These are phyloP conservation scores for Eucalyptus caleyi DNA, from an alignment of 345 rosid species.

Conservation along the genomic window DNA sequence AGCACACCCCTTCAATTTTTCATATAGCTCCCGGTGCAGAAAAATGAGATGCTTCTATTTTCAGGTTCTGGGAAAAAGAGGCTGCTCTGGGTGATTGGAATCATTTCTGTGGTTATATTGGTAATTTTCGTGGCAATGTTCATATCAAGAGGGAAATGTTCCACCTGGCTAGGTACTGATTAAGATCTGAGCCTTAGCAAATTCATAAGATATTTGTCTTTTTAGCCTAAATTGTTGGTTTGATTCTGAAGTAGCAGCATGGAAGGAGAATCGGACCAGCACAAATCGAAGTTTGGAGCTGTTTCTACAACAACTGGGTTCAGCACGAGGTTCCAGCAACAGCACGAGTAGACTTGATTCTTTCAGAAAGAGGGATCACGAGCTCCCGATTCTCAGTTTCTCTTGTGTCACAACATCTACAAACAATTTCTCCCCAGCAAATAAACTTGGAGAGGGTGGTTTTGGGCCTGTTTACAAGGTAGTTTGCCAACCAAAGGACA, in stretches of 20 bases:
- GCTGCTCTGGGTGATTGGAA: neutral
- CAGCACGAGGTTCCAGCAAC: neutral
- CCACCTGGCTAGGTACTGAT: neutral
- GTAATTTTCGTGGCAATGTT: neutral
- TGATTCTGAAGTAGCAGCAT: neutral
- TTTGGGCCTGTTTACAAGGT: conserved; percentile 22
- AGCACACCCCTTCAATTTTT: neutral
- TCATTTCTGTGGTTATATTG: neutral
- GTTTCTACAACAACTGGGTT: neutral
- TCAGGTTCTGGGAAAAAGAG: neutral
- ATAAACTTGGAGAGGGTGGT: conserved; percentile 19
- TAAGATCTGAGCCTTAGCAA: neutral
- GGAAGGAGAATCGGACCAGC: neutral
- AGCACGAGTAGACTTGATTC: neutral
- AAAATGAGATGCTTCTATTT: neutral
- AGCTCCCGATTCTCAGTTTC: neutral
- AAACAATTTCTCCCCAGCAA: conserved; percentile 1
- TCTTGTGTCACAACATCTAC: conserved; percentile 4
- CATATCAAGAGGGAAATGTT: neutral
- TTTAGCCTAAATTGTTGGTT: neutral
- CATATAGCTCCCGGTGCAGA: neutral
- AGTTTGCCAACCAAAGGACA: neutral
- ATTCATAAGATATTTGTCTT: neutral
- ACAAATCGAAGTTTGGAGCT: neutral
- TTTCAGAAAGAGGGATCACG: neutral